Base-by-base conservation (phyloP, 2,329 filamentous ascomycete genomes). In the Neodidymelliopsis sp. region DNA sequence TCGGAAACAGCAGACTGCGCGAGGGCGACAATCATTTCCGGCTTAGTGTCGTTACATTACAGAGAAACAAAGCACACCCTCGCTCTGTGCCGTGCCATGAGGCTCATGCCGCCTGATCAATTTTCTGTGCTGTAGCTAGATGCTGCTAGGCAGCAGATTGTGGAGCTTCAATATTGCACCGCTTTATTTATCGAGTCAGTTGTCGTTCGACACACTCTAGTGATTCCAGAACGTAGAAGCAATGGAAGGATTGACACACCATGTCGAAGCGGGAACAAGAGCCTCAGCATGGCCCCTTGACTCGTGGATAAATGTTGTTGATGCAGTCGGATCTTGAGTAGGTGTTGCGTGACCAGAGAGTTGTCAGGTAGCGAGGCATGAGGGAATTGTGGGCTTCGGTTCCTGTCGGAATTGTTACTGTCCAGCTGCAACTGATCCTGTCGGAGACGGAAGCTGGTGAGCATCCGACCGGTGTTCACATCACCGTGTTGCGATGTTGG, bases 311-410 rank as follows among this genome's bases (percentile, higher is more conserved):
- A 38, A 38, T 51, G 31, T 47, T 19, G 46, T 51, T 49, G 45
- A 25, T 47, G 27, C 37, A 15, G 20, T 40, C 30, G 12, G 15
- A 39, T 31, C 30, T 29, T 34, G 37, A 35, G 44, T 28, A 47
- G 33, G 44, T 28, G 44, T 36, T 28, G 34, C 38, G 49, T 46
- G 46, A 42, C 39, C 22, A 20, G 36, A 39, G 37, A 24, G 30
- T 29, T 50, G 35, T 31, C 18, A 45, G 37, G 13, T 27, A 36
- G 27, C 40, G 27, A 45, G 22, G 20, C 38, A 45, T 36, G 31
- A 44, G 29, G 33, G 20, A 51, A 53, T 30, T 48, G 48, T 59
- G 57, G 57, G 40, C 20, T 43, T 33, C 19, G 33, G 38, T 54
- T 30, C 13, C 34, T 33, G 18, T 48, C 33, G 34, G 46, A 42